Percentiles rank a stretch among this genome's conserved stretches.
phyloP scores from a whole-genome alignment of 306 rosid genomes.

The Citrullus amarus region DNA sequence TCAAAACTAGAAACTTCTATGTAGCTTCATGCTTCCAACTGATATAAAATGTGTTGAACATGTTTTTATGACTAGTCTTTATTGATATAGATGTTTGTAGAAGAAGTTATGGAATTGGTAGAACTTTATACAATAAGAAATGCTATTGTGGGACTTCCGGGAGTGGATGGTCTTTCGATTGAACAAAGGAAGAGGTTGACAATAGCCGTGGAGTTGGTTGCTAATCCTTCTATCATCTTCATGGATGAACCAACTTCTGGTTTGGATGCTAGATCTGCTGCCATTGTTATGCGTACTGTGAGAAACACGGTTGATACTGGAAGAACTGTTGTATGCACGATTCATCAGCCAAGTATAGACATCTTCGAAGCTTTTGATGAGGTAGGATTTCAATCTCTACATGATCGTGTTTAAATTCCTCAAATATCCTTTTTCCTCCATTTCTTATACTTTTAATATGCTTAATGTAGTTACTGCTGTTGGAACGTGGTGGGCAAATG shows the following conservation, averaged over 20 bases:
- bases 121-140: slow-evolving; percentile 28
- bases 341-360: slow-evolving; percentile 41
- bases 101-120: slow-evolving; percentile 33
- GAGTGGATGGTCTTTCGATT: slow-evolving; percentile 34
- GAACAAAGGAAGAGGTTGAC: slow-evolving; percentile 38
- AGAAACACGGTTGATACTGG: slow-evolving; percentile 38
- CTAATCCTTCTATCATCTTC: slow-evolving; percentile 39
- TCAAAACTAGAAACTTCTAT: background rate
- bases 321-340: slow-evolving; percentile 37
- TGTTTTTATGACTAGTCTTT: background rate
- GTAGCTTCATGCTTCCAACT: background rate
- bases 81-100: slow-evolving; percentile 25
- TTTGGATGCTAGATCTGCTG: slow-evolving; percentile 41
- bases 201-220: slow-evolving; percentile 36
- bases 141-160: slow-evolving; percentile 32
- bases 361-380: slow-evolving; percentile 40
- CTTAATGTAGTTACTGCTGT: slow-evolving; percentile 19
- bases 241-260: slow-evolving; percentile 46
- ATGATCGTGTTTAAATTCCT: background rate
- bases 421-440: background rate
- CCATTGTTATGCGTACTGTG: slow-evolving; percentile 40
- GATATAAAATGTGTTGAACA: background rate
- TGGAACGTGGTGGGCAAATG: slow-evolving; percentile 35
- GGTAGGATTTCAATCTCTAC: slow-evolving; percentile 4
- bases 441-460: background rate